Evolutionary conservation across 768 basidiomycete genomes (phyloP), one percentile per base, ranked within the genome.

Genomic region (Auriscalpium microsporum): DNA sequence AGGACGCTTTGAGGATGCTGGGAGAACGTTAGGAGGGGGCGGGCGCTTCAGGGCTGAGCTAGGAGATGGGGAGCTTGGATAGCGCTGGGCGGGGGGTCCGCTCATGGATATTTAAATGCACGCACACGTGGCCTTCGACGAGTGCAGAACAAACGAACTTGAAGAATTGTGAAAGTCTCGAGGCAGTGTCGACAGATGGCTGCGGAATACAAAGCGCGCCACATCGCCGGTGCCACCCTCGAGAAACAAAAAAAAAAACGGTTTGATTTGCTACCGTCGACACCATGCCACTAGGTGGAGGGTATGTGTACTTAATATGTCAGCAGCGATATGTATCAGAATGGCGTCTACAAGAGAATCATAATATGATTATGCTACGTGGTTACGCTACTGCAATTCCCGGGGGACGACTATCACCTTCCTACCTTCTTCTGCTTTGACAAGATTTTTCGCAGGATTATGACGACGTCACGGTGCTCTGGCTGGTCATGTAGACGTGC

Each of bases 401-500:
- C 28, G 28, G 28, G 5, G 28, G 3, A 5, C 46, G 13, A 48
- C 21, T 19, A 13, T 16, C 46, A 48, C 23, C 46, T 13, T 14
- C 38, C 60, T 65, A 64, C 45, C 56, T 57, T 56, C 55, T 40
- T 53, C 48, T 55, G 60, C 57, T 47, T 61, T n/a, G 61, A 67
- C 17, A 75, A 60, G 54, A 79, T 65, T 51, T 67, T 73, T 36
- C 64, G 68, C 40, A 84, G 69, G 38, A 66, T 65, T 8, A 68
- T 63, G 14, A 76, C 73, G 8, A 69, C 71, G 3, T 53, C 55
- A 16, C 42, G 58, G 40, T 74, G 70, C 5, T 67, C 68, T 16
- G 75, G 71, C 54, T 78, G 71, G 17, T 59, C 57, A 33, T 75
- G 72, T 10, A 84, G 64, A 21, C 80, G 73, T 35, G 65, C 55